Conservation (phyloP, 129 eudicot genomes). For the Chrysanthemum makinoi region DNA sequence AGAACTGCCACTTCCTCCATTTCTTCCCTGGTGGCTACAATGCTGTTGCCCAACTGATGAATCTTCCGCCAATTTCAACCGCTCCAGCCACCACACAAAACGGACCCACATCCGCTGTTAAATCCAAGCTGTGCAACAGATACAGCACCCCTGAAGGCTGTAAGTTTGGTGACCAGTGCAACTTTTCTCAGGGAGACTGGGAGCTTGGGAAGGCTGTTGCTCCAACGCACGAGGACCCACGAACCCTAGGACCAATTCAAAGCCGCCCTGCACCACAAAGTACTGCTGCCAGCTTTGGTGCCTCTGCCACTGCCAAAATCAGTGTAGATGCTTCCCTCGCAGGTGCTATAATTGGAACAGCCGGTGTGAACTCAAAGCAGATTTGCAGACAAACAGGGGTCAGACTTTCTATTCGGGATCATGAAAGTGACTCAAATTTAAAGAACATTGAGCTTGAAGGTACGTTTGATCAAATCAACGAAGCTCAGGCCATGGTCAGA, state of each 20-base stretch:
- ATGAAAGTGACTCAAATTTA: slow-evolving; percentile 52
- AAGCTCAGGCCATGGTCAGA: slow-evolving; percentile 68
- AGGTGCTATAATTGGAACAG: slow-evolving; percentile 85
- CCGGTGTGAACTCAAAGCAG: slow-evolving; percentile 86
- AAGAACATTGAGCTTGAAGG: slow-evolving; percentile 88
- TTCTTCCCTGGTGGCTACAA: slow-evolving; percentile 87
- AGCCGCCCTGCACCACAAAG: slow-evolving; percentile 41
- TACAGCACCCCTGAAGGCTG: slow-evolving; percentile 83
- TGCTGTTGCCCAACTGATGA: slow-evolving; percentile 83
- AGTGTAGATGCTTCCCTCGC: slow-evolving; percentile 72
- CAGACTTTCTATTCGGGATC: slow-evolving; percentile 71
- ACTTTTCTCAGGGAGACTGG: slow-evolving; percentile 90
- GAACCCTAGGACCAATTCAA: slow-evolving; percentile 25
- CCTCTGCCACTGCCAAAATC: slow-evolving; percentile 74
- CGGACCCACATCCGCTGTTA: slow-evolving; percentile 41
- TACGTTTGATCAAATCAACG: slow-evolving; percentile 72
- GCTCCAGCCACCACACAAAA: slow-evolving; percentile 31
- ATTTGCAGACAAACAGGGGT: slow-evolving; percentile 76
- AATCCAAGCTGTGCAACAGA: slow-evolving; percentile 76
- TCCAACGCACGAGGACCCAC: slow-evolving; percentile 51
- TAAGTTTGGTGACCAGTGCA: slow-evolving; percentile 82
- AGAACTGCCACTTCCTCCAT: slow-evolving; percentile 92
- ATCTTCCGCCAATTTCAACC: slow-evolving; percentile 54
- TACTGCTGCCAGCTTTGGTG: slow-evolving; percentile 57
- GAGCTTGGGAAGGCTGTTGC: slow-evolving; percentile 67